Evolutionary conservation across 2,329 filamentous ascomycete species (phyloP).

Genomic region (Fusarium liriodendri): DNA sequence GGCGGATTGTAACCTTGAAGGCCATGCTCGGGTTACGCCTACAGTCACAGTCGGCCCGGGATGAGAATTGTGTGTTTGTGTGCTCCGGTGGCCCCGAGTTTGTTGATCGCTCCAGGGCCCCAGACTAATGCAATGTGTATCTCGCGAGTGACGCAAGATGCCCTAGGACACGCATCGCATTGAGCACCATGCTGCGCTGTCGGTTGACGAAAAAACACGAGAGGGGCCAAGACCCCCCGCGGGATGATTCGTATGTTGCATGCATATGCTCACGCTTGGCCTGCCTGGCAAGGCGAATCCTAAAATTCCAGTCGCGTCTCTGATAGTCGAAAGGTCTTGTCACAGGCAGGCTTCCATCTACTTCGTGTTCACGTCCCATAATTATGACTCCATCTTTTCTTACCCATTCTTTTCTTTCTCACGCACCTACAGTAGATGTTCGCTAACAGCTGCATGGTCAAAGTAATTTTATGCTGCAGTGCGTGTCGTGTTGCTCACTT

Average conservation of each 20-base stretch:
- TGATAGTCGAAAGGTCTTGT: background rate
- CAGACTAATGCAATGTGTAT: slow-evolving; percentile 3
- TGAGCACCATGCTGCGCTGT: background rate
- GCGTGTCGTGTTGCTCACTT: slow-evolving; percentile 6
- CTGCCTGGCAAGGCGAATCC: slow-evolving; percentile 21
- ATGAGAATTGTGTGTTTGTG: background rate
- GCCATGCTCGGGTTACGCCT: background rate
- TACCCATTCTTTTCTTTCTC: background rate
- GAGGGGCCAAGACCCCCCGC: background rate
- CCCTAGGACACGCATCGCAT: background rate
- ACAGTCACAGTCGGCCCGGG: slow-evolving; percentile 33
- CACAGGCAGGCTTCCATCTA: background rate
- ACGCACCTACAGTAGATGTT: background rate
- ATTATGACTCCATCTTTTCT: slow-evolving; percentile 15
- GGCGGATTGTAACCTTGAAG: background rate
- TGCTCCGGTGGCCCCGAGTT: slow-evolving; percentile 20
- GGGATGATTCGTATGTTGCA: slow-evolving; percentile 1
- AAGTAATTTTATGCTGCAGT: slow-evolving; percentile 16
- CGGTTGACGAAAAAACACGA: background rate
- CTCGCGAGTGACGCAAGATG: background rate
- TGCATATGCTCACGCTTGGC: slow-evolving; percentile 22
- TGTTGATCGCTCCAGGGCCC: background rate
- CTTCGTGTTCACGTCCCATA: slow-evolving; percentile 1
- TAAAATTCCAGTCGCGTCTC: slow-evolving; percentile 20
- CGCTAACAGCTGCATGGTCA: slow-evolving; percentile 22